Conservation (phyloP, 1,284 basidiomycete species). For the Cutaneotrichosporon dermatis region DNA sequence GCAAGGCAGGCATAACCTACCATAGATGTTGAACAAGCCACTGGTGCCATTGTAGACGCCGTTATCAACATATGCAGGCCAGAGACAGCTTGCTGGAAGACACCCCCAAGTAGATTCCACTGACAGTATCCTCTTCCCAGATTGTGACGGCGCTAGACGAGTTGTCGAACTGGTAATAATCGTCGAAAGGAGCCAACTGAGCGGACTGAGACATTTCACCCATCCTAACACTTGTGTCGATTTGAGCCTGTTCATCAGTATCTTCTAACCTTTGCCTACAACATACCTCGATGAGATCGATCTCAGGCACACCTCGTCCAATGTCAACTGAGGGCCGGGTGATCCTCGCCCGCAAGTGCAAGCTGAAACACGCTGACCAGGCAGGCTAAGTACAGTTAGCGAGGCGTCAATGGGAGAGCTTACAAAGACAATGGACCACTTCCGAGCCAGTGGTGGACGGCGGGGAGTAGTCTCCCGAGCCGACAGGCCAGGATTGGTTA, state of each 20-base stretch:
- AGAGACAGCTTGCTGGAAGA: constrained; percentile 76
- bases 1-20: constrained; percentile 33
- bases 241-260: constrained; percentile 22
- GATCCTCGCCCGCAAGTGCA: constrained; percentile 56
- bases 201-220: constrained; percentile 58
- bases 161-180: constrained; percentile 60
- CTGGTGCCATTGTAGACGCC: constrained; percentile 41
- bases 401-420: background rate
- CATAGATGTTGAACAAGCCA: constrained; percentile 52
- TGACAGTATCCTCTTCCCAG: constrained; percentile 51
- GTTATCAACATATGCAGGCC: constrained; percentile 56
- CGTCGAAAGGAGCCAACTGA: constrained; percentile 58
- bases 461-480: constrained; percentile 33
- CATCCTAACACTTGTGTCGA: constrained; percentile 20
- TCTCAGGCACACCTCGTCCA: constrained; percentile 54
- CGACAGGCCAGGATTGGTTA: constrained; percentile 48
- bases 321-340: constrained; percentile 48
- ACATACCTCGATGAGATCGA: constrained; percentile 54
- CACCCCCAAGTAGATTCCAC: constrained; percentile 72
- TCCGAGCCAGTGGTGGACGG: constrained; percentile 24
- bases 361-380: constrained; percentile 55
- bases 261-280: background rate
- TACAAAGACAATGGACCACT: constrained; percentile 14
- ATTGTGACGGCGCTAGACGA: constrained; percentile 33
- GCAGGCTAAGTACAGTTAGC: constrained; percentile 44